Base-by-base conservation (phyloP, 164 flowering plant species). In the Saururus chinensis region DNA sequence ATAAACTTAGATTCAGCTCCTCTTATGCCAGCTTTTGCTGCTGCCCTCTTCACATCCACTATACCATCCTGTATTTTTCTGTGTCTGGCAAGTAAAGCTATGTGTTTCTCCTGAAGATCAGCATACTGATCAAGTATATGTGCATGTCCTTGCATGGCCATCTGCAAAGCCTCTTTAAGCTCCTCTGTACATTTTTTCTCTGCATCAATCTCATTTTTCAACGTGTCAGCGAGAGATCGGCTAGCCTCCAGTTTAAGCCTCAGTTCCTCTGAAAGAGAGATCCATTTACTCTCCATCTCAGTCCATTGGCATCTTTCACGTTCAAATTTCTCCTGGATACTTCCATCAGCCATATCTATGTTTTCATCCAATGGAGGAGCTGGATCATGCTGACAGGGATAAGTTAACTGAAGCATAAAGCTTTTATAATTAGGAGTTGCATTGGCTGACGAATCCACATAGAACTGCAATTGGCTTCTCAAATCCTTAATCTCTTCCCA, bases 141-240 rank as follows among this genome's bases (percentile, higher is more conserved):
- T 48, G 99, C 93, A 74, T 95, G 90, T n/a, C 97, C 92, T 66
- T 84, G 83, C 92, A 95, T 95, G 55, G 96, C 96, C 82, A 84
- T 74, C 69, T 86, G 95, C 84, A 95, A 80, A 63, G 97, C 97
- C 81, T 91, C 96, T 69, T 86, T 80, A 70, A 86, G 77, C 81
- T 95, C 99, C 58, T 91, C 89, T 24, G 80, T 78, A 68, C 99
- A 91, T 68, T 79, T 86, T 75, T 80, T 88, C 68, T 95, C 99
- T 37, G 74, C 73, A 54, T 87, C 84, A 49, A 87, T 74, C 66
- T 95, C 99, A 42, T 71, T 83, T 69, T 78, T 78, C 69, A 45
- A 75, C 70, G 81, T 87, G 66, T 84, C 86, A 25, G 77, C 79
- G 23, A 70, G 67, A 30, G 71, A 77, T 24, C 84, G 81, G 67